Percentiles rank a stretch among this genome's conserved stretches.
Conservation (phyloP, 768 basidiomycete genomes). For the Roridomyces roridus region DNA sequence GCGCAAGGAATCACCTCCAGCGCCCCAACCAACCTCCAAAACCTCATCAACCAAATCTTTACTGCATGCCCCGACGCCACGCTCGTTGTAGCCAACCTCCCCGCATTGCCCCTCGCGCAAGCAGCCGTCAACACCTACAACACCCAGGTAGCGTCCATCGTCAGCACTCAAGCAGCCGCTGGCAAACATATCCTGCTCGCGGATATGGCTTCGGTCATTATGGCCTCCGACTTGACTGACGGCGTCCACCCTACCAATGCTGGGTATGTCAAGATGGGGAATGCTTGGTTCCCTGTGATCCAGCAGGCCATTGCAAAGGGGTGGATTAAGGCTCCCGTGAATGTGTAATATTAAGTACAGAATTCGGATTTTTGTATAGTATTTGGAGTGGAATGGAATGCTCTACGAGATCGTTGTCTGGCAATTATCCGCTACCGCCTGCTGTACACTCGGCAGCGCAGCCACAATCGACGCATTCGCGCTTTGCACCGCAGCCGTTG, state of each 20-base stretch:
- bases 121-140: conserved; percentile 17
- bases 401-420: not conserved
- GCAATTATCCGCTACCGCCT: conserved; percentile 2
- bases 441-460: conserved; percentile 2
- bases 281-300: no score
- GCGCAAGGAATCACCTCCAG: not conserved
- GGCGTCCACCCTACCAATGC: conserved; percentile 21
- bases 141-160: conserved; percentile 3
- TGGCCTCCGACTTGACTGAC: conserved; percentile 18
- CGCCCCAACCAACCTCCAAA: conserved; percentile 1
- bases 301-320: conserved; percentile 22
- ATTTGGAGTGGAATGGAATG: no score
- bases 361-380: no score
- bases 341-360: no score
- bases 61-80: conserved; percentile 12
- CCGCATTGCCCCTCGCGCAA: conserved; percentile 8
- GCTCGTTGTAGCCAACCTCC: conserved; percentile 18
- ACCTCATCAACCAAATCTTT: conserved; percentile 16
- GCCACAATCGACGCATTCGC: conserved; percentile 5
- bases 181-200: conserved; percentile 22
- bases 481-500: not conserved
- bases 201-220: conserved; percentile 4
- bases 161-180: conserved; percentile 8
- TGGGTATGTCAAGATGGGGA: no score
- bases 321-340: no score